These are phyloP conservation scores for Populus ilicifolia DNA, from an alignment of 345 rosid genomes.

Conservation along the genomic window DNA sequence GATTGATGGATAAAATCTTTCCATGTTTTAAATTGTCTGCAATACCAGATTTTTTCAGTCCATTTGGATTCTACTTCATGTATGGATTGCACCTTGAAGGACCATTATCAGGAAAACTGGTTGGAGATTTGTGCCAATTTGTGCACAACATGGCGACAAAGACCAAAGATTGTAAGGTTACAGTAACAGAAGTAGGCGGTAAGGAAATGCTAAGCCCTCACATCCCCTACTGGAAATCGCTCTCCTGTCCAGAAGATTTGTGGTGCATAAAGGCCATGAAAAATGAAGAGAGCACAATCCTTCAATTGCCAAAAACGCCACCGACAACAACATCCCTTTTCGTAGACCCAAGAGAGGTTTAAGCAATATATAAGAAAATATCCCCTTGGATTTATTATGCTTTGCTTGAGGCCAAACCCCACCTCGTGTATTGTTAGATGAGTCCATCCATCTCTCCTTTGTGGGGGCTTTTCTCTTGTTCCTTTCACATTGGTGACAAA, in stretches of 20 bases:
- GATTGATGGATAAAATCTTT: constrained; percentile 37
- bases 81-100: constrained; percentile 70
- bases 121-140: constrained; percentile 46
- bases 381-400: not conserved
- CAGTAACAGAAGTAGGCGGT: constrained; percentile 62
- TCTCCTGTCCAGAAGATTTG: constrained; percentile 73
- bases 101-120: constrained; percentile 47
- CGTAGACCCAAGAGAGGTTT: constrained; percentile 90
- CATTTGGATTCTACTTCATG: constrained; percentile 75
- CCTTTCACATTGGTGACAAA: constrained; percentile 37
- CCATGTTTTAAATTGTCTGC: constrained; percentile 49
- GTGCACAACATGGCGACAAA: constrained; percentile 64
- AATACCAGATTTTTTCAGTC: constrained; percentile 52
- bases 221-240: constrained; percentile 69
- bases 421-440: constrained; percentile 25
- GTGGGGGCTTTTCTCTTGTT: constrained; percentile 40
- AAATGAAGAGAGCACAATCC: constrained; percentile 25
- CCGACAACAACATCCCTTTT: constrained; percentile 43
- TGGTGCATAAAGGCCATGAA: constrained; percentile 79
- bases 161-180: constrained; percentile 45
- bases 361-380: constrained; percentile 6
- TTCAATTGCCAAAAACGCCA: constrained; percentile 29
- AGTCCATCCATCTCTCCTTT: constrained; percentile 18
- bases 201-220: constrained; percentile 32
- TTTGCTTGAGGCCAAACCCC: constrained; percentile 17